Conservation (phyloP, 2,329 filamentous ascomycete genomes). For the Xylariaceae sp. region DNA sequence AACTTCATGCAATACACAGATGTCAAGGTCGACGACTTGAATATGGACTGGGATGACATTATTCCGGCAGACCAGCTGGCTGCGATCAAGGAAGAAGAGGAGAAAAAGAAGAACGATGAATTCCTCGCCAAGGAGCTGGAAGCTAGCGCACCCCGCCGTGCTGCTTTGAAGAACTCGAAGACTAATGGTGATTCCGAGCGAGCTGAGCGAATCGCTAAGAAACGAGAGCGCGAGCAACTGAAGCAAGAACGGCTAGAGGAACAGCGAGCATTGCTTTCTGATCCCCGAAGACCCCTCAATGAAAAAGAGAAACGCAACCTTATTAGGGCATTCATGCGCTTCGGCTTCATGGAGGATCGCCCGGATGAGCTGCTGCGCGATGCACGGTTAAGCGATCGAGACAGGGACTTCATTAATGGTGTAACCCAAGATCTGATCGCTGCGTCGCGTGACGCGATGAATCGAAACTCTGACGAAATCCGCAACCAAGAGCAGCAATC, state of each 20-base stretch:
- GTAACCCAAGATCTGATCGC: conserved; percentile 72
- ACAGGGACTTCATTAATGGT: conserved; percentile 71
- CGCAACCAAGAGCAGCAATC: conserved; percentile 77
- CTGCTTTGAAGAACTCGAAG: conserved; percentile 54
- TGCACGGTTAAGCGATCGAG: conserved; percentile 77
- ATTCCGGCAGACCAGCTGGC: conserved; percentile 92
- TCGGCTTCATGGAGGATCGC: conserved; percentile 84
- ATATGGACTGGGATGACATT: conserved; percentile 94
- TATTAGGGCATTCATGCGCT: conserved; percentile 85
- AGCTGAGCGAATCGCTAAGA: conserved; percentile 61
- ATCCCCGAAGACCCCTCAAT: conserved; percentile 83
- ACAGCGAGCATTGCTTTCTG: conserved; percentile 67
- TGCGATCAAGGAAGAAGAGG: conserved; percentile 83
- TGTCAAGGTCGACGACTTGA: conserved; percentile 80
- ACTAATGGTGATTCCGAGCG: conserved; percentile 54
- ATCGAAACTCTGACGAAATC: conserved; percentile 65
- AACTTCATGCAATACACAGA: conserved; percentile 98
- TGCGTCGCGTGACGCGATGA: conserved; percentile 55
- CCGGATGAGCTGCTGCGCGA: conserved; percentile 83
- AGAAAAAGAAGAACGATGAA: conserved; percentile 75
- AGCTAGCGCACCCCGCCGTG: conserved; percentile 78
- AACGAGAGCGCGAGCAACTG: conserved; percentile 60
- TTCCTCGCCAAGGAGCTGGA: conserved; percentile 80
- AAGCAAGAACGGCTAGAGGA: conserved; percentile 73
- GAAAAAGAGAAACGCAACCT: conserved; percentile 93